Conservation (phyloP, 352 stramenopile species). For the Pythium volutum region DNA sequence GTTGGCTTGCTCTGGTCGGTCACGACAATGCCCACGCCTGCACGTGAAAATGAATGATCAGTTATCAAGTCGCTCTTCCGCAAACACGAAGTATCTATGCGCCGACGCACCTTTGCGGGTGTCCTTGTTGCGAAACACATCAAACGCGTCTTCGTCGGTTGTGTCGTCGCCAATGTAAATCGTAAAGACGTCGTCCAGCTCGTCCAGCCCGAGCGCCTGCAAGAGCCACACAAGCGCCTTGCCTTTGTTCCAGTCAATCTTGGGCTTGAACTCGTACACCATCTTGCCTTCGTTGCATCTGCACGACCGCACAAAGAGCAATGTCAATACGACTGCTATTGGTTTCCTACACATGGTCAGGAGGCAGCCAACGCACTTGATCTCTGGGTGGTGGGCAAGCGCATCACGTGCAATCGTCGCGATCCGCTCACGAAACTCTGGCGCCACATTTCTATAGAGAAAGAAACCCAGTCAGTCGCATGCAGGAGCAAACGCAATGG, state of each 20-base stretch:
- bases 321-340: background rate
- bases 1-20: slow-evolving; percentile 71
- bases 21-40: slow-evolving; percentile 79
- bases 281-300: slow-evolving; percentile 85
- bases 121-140: slow-evolving; percentile 52
- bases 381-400: slow-evolving; percentile 48
- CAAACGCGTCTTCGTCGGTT: slow-evolving; percentile 87
- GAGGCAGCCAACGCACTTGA: slow-evolving; percentile 34
- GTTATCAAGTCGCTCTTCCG: too few relatives aligned
- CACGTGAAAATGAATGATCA: background rate
- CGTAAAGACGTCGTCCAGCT: slow-evolving; percentile 79
- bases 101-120: slow-evolving; percentile 42
- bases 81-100: background rate
- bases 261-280: slow-evolving; percentile 90
- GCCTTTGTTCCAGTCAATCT: slow-evolving; percentile 92
- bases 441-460: slow-evolving; percentile 55
- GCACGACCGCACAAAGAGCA: background rate
- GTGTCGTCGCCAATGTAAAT: slow-evolving; percentile 93
- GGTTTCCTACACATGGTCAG: background rate
- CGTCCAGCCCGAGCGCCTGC: slow-evolving; percentile 64
- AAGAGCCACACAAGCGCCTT: slow-evolving; percentile 88
- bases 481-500: background rate
- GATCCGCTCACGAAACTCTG: slow-evolving; percentile 35
- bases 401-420: slow-evolving; percentile 38
- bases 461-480: background rate